phyloP scores from a whole-genome alignment of 2,329 filamentous ascomycete genomes.

The Parastagonospora avenae region DNA sequence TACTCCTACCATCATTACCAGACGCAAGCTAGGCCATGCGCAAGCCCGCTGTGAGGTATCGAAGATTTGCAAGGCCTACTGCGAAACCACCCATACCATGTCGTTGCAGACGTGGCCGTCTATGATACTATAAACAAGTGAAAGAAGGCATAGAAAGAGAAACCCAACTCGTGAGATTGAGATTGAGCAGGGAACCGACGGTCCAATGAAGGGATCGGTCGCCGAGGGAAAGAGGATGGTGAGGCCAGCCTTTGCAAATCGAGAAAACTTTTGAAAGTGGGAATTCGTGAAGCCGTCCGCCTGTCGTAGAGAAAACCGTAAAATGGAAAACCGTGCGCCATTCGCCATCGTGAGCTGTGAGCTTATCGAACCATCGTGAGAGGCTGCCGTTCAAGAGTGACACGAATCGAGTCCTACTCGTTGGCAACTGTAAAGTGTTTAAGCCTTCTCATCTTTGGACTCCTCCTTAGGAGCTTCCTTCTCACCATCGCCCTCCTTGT shows the following conservation, averaged over 20 bases:
- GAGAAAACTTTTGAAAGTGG: slow-evolving; percentile 44
- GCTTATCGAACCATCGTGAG: slow-evolving; percentile 34
- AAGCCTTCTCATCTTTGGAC: slow-evolving; percentile 55
- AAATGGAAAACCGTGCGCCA: slow-evolving; percentile 41
- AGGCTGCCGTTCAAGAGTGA: slow-evolving; percentile 31
- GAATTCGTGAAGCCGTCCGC: slow-evolving; percentile 42
- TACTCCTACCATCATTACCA: slow-evolving; percentile 27
- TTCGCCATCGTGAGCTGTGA: slow-evolving; percentile 37
- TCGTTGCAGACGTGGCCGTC: slow-evolving; percentile 37
- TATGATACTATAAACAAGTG: slow-evolving; percentile 41
- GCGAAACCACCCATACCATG: slow-evolving; percentile 27
- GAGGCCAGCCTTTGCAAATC: slow-evolving; percentile 26
- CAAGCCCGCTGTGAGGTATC: slow-evolving; percentile 36
- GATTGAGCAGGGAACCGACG: slow-evolving; percentile 18
- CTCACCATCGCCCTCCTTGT: slow-evolving; percentile 59
- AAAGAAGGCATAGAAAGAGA: slow-evolving; percentile 26
- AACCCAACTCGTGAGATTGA: slow-evolving; percentile 18
- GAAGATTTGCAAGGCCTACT: slow-evolving; percentile 30
- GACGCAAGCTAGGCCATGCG: slow-evolving; percentile 24
- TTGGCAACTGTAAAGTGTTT: slow-evolving; percentile 37
- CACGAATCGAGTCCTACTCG: slow-evolving; percentile 37
- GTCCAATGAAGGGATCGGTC: slow-evolving; percentile 39
- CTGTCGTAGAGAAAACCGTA: slow-evolving; percentile 21
- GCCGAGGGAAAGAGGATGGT: slow-evolving; percentile 17
- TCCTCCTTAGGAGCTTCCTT: slow-evolving; percentile 49